Evolutionary conservation across 495 filamentous ascomycete species (phyloP).

Genomic region (Echria macrotheca): DNA sequence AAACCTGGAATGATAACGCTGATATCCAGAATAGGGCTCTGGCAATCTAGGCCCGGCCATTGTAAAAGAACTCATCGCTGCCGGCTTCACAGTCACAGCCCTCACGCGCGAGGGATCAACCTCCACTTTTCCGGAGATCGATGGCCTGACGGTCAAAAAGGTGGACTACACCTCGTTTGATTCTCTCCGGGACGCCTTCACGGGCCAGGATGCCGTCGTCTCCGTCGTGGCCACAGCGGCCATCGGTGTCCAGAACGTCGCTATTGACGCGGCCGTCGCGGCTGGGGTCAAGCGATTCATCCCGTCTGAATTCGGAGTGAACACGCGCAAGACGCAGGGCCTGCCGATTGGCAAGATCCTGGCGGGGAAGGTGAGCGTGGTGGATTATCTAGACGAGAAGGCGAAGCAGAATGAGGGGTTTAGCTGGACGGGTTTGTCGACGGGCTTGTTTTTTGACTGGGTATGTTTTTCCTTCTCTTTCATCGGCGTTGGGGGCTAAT

Average conservation of each 20-base stretch:
- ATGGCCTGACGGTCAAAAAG: slow-evolving; percentile 32
- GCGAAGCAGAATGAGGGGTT: slow-evolving; percentile 34
- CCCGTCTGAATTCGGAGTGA: slow-evolving; percentile 58
- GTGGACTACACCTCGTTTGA: slow-evolving; percentile 55
- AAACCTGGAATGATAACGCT: neutral
- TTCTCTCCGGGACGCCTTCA: slow-evolving; percentile 44
- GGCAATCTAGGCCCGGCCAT: slow-evolving; percentile 57
- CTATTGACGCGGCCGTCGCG: slow-evolving; percentile 56
- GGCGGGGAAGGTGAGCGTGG: slow-evolving; percentile 41
- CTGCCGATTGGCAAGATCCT: slow-evolving; percentile 39
- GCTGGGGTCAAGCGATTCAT: slow-evolving; percentile 59
- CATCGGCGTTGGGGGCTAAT: neutral
- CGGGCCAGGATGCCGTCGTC: slow-evolving; percentile 54
- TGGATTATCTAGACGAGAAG: slow-evolving; percentile 46
- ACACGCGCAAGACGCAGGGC: slow-evolving; percentile 33
- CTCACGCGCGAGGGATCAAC: slow-evolving; percentile 46
- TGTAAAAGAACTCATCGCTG: slow-evolving; percentile 47
- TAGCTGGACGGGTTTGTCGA: slow-evolving; percentile 47
- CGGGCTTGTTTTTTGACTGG: slow-evolving; percentile 48
- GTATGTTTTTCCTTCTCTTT: slow-evolving; percentile 29
- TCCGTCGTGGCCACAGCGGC: slow-evolving; percentile 39
- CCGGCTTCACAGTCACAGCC: slow-evolving; percentile 54
- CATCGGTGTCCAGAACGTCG: slow-evolving; percentile 35
- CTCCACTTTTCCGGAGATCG: slow-evolving; percentile 25
- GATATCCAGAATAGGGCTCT: slow-evolving; percentile 18